Evolutionary conservation across 208 protist genomes (phyloP), one percentile per base, ranked within the genome.

Genomic region (Acanthamoeba sp.): DNA sequence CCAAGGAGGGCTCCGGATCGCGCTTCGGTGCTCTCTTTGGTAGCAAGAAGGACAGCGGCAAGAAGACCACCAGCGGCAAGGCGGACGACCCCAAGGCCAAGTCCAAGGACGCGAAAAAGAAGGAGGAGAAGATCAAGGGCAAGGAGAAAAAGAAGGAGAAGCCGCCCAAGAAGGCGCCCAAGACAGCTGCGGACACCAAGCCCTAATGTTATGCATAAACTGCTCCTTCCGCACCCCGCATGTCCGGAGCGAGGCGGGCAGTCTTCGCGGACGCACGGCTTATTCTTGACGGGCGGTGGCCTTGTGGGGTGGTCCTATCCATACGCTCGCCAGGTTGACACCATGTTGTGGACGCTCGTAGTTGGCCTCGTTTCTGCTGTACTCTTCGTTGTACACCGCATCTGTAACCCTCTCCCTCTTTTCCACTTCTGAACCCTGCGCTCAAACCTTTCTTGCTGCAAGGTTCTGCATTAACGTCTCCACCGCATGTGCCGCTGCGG

Each of bases 101-200:
- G 73, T 22, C 20, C 73, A 84, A 84, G 73, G 27, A 84, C 36
- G 0, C 14, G 73, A 84, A 84, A 36, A 50, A 84, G 73, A 84
- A 45, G 73, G 27, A 84, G 73, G n/a, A 84, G 3, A 80, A 80
- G 36, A 22, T 4, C 36, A 80, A 80, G 69, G 38, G 22, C 24
- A 78, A 78, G 66, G 20, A 78, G 69, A 78, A 78, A 29, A 22
- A 78, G 69, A 78, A 78, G 69, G 38, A 78, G 69, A 78, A 78
- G 55, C 20, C 55, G 55, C 55, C 55, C 55, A 62, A 62, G 55
- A 62, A 62, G 55, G 20, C 14, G 48, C 14, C 48, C 1, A 50
- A 50, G 45, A 9, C 55, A n/a, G 16, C 22, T 22, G 24, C 55
- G 20, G 16, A 62, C 9, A n/a, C 16, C 55, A 62, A 62, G 55